Percentiles rank a stretch among this genome's conserved stretches.
Evolutionary conservation across 768 basidiomycete genomes (phyloP).

Genomic region (Mycena alexandri): DNA sequence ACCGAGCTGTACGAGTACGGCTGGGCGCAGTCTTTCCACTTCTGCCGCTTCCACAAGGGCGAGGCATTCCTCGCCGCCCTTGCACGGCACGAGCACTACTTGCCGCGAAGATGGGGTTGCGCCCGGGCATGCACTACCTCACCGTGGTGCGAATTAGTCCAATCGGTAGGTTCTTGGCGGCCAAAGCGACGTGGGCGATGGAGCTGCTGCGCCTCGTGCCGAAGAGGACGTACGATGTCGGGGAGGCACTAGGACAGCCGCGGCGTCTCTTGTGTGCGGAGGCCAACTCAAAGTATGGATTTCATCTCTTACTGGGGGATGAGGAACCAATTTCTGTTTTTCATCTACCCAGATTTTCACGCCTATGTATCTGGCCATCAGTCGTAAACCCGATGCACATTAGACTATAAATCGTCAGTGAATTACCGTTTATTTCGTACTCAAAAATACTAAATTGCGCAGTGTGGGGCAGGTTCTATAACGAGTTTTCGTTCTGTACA

Average conservation of each 20-base stretch:
- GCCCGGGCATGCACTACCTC: no score
- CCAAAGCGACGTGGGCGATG: constrained; percentile 79
- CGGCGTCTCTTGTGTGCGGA: constrained; percentile 79
- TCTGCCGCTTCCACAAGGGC: no score
- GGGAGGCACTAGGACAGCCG: constrained; percentile 78
- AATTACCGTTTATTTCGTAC: no score
- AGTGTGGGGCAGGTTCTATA: no score
- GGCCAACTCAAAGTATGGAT: constrained; percentile 84
- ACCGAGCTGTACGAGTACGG: no score
- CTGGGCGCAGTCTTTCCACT: no score
- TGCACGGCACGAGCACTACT: no score
- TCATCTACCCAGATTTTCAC: constrained; percentile 75
- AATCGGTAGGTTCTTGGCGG: constrained; percentile 87
- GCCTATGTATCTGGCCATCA: constrained; percentile 84
- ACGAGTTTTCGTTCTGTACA: no score
- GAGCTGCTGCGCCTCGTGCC: constrained; percentile 87
- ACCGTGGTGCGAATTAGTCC: constrained; percentile 92
- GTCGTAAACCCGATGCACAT: constrained; percentile 59
- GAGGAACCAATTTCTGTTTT: constrained; percentile 33
- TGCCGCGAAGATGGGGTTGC: no score
- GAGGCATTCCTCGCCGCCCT: no score
- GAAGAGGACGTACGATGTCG: constrained; percentile 92
- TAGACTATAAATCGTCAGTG: no score
- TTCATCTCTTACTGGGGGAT: constrained; percentile 38
- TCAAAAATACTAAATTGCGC: no score